These are phyloP conservation scores for Amanita subjunquillea DNA, from an alignment of 768 basidiomycete species.

Conservation along the genomic window DNA sequence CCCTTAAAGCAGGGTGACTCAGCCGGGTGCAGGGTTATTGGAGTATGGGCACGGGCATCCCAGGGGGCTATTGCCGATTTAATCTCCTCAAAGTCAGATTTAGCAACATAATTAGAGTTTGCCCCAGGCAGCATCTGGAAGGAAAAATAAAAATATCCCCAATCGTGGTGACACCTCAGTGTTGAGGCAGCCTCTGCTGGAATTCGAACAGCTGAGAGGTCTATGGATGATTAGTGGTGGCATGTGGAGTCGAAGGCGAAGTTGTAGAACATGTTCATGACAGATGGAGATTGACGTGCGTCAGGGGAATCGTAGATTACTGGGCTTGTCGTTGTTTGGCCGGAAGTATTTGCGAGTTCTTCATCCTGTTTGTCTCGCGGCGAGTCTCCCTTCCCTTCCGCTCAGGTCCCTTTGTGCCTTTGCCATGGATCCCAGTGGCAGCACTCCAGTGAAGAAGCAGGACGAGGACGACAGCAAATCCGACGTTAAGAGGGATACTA, in stretches of 20 bases:
- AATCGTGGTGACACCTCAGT: not conserved
- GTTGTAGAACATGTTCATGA: not conserved
- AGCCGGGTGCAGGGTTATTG: not conserved
- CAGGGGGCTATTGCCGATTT: not conserved
- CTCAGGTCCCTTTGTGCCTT: slow-evolving; percentile 9
- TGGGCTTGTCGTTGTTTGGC: slow-evolving; percentile 11
- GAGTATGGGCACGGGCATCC: not conserved
- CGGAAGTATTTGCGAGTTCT: not conserved
- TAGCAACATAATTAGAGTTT: not conserved
- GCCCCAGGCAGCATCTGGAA: not conserved
- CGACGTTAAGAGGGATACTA: slow-evolving; percentile 52
- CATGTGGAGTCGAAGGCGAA: not conserved
- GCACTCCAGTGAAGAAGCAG: slow-evolving; percentile 43
- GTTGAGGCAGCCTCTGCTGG: not conserved
- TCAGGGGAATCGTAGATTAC: slow-evolving; percentile 1
- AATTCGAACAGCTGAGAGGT: not conserved
- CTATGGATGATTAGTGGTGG: not conserved
- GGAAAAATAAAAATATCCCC: not conserved
- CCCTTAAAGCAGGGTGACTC: not conserved
- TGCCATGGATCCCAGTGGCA: slow-evolving; percentile 26
- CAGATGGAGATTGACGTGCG: not conserved
- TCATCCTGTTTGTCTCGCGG: slow-evolving; percentile 14
- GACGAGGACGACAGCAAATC: slow-evolving; percentile 41
- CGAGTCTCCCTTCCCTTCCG: slow-evolving; percentile 10
- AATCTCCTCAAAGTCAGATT: not conserved